phyloP scores from a whole-genome alignment of 1,284 basidiomycete genomes.

The Laetiporus sulphureus region DNA sequence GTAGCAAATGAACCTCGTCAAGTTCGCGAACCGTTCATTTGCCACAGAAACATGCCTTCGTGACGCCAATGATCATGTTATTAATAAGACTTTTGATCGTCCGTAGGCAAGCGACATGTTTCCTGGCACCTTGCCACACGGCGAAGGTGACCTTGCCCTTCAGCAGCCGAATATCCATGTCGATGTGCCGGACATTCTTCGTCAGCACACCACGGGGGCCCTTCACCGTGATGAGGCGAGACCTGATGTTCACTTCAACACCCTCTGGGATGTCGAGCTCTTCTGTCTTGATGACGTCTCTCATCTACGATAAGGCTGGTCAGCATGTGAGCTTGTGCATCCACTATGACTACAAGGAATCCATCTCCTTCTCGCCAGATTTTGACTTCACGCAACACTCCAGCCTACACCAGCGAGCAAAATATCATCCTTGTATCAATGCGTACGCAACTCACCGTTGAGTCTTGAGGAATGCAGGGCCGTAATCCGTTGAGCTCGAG shows the following conservation, averaged over 20 bases:
- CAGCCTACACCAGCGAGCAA: too few species aligned
- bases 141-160: conserved; percentile 81
- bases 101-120: conserved; percentile 97
- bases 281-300: conserved; percentile 90
- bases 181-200: conserved; percentile 91
- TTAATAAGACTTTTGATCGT: conserved; percentile 93
- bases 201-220: conserved; percentile 86
- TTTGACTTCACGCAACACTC: too few species aligned
- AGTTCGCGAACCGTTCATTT: not conserved
- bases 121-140: conserved; percentile 97
- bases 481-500: too few species aligned
- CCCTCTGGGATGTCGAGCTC: conserved; percentile 86
- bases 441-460: conserved; percentile 26
- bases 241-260: conserved; percentile 82
- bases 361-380: conserved; percentile 20
- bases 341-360: conserved; percentile 19
- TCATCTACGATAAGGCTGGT: conserved; percentile 55
- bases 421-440: too few species aligned
- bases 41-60: conserved; percentile 55
- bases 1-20: conserved; percentile 1
- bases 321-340: conserved; percentile 16
- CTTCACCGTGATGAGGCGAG: conserved; percentile 83
- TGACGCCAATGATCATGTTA: conserved; percentile 98
- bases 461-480: conserved; percentile 31
- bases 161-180: conserved; percentile 93